Evolutionary conservation across 2,329 filamentous ascomycete genomes (phyloP), one percentile per base, ranked within the genome.

Genomic region (Aspergillus sclerotialis): DNA sequence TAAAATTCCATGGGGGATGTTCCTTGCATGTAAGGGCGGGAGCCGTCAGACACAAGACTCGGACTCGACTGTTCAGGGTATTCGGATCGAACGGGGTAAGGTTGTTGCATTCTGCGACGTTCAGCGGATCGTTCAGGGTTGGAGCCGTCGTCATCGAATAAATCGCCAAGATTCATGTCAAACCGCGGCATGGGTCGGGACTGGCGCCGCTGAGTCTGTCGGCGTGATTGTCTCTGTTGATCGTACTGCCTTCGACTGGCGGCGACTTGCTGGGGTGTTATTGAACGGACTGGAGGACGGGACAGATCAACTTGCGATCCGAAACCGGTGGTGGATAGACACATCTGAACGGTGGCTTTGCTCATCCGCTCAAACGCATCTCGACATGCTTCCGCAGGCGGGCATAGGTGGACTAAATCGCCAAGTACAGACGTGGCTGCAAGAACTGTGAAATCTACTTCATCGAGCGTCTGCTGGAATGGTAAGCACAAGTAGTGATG

Each of bases 401-500:
- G 89, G 48, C 92, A 96, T 59, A 94, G 94, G 46, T 93, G 85
- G 45, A 93, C 89, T 43, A 96, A 72, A 54, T 95, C 92, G 4
- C 80, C 82, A 28, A 96, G 80, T 7, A 96, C 88, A 2, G 90
- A 95, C 31, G 87, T 95, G 14, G 89, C 90, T 7, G 89, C 87
- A 31, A 95, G 71, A 7, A 96, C 85, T 1, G 90, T 96, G 51
- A 94, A 94, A 57, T 96, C 90, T n/a, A 96, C 88, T 57, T 96
- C 90, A 52, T 96, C 89, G 66, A 94, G 83, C 6, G 83, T 85
- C 71, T 74, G 41, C 36, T 38, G 37, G 31, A 12, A 25, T 38
- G 4, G 15, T 16, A 8, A 19, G 11, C 13, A 18, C 17, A 23
- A 10, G 17, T 21, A 19, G 9, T 11, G 19, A 17, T 17, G 9